A percentile compares a stretch with the other conserved stretches of the same genome.
These are phyloP conservation scores for Hydrangea macrophylla DNA, from an alignment of 148 eudicot species.

Conservation along the genomic window DNA sequence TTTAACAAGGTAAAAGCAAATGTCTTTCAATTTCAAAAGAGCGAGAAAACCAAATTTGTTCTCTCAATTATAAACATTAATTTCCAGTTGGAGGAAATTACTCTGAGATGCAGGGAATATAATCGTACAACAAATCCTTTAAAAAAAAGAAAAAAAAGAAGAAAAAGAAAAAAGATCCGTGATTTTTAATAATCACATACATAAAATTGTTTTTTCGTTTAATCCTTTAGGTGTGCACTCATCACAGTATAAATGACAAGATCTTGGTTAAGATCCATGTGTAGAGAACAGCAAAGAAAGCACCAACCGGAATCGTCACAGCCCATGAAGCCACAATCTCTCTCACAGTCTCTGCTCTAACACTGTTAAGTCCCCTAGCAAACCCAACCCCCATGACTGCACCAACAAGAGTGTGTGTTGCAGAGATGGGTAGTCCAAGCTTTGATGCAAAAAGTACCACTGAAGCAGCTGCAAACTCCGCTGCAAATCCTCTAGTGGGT, in stretches of 20 bases:
- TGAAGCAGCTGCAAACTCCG: slow-evolving; percentile 96
- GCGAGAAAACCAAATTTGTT: neutral
- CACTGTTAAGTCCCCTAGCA: slow-evolving; percentile 88
- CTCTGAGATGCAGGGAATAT: neutral
- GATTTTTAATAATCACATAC: neutral
- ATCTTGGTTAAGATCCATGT: slow-evolving; percentile 74
- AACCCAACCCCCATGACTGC: slow-evolving; percentile 99
- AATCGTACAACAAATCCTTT: neutral
- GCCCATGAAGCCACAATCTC: slow-evolving; percentile 88
- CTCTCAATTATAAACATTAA: neutral
- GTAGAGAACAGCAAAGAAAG: slow-evolving; percentile 57
- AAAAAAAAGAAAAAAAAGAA: no score
- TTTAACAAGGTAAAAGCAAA: neutral
- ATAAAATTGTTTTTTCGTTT: neutral
- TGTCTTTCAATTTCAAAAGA: neutral
- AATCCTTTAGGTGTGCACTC: slow-evolving; percentile 18
- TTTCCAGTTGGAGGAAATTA: slow-evolving; percentile 11
- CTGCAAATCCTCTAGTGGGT: slow-evolving; percentile 93
- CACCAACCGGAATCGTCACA: slow-evolving; percentile 87
- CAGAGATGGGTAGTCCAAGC: slow-evolving; percentile 88
- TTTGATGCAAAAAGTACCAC: slow-evolving; percentile 88
- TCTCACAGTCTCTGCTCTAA: slow-evolving; percentile 72
- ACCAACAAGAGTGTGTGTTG: slow-evolving; percentile 91
- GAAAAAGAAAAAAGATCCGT: neutral
- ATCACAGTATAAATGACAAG: slow-evolving; percentile 54